A percentile compares a stretch with the other conserved stretches of the same genome.
These are phyloP conservation scores for Aureobasidium lini DNA, from an alignment of 2,329 filamentous ascomycete genomes.

Conservation along the genomic window DNA sequence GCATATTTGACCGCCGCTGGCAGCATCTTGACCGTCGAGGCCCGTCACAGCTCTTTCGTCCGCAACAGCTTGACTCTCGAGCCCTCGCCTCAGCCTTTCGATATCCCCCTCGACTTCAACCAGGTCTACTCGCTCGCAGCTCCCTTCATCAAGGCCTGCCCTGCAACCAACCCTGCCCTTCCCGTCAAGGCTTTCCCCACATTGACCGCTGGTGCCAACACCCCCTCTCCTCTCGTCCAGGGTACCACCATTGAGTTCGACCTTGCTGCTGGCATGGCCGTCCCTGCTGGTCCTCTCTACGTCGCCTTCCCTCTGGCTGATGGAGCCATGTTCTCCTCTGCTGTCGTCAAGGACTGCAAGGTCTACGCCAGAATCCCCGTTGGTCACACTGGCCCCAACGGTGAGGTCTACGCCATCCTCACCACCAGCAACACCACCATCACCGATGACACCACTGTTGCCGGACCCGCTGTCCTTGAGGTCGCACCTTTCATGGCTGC, in stretches of 20 bases:
- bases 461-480: slow-evolving; percentile 21
- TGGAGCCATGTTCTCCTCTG: slow-evolving; percentile 19
- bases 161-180: slow-evolving; percentile 45
- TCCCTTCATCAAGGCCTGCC: slow-evolving; percentile 53
- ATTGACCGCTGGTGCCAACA: slow-evolving; percentile 16
- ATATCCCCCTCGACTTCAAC: slow-evolving; percentile 51
- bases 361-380: slow-evolving; percentile 15
- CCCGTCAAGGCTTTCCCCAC: slow-evolving; percentile 45
- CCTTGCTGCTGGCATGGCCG: slow-evolving; percentile 17
- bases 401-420: slow-evolving; percentile 24
- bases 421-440: slow-evolving; percentile 17
- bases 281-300: slow-evolving; percentile 21
- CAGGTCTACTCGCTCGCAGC: slow-evolving; percentile 59
- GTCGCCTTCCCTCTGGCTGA: slow-evolving; percentile 21
- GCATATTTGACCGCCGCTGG: slow-evolving; percentile 54
- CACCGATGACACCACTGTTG: slow-evolving; percentile 24
- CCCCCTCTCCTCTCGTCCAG: neutral
- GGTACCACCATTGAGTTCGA: slow-evolving; percentile 19
- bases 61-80: slow-evolving; percentile 40
- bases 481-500: neutral
- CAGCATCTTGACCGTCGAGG: slow-evolving; percentile 57
- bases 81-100: slow-evolving; percentile 54
- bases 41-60: slow-evolving; percentile 57
- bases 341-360: slow-evolving; percentile 7
- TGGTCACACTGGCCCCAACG: slow-evolving; percentile 18